Evolutionary conservation across 768 basidiomycete genomes (phyloP).

Genomic region (Asterophora parasitica): DNA sequence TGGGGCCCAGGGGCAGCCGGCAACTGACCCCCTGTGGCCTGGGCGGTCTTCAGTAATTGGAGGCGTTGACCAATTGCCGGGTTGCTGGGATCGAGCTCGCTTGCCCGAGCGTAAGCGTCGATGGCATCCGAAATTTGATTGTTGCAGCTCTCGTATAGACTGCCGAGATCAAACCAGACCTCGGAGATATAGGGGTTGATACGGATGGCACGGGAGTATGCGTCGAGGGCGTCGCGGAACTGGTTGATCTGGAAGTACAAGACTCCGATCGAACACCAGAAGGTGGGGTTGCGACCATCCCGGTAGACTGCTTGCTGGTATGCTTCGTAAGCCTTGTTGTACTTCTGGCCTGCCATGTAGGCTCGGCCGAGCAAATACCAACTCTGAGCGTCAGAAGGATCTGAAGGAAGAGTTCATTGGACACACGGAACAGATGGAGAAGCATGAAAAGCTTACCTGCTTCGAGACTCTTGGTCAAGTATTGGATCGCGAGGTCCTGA

Average conservation of each 20-base stretch:
- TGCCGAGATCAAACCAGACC: slow-evolving; percentile 97
- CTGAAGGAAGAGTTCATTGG: slow-evolving; percentile 34
- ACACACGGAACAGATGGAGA: not conserved
- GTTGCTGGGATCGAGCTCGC: slow-evolving; percentile 89
- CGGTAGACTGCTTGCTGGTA: slow-evolving; percentile 99
- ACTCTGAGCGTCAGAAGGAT: slow-evolving; percentile 92
- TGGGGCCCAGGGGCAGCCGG: slow-evolving; percentile 90
- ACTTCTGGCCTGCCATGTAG: slow-evolving; percentile 97
- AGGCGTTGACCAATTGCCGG: slow-evolving; percentile 77
- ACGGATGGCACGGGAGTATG: slow-evolving; percentile 96
- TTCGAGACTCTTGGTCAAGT: slow-evolving; percentile 92
- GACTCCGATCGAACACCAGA: slow-evolving; percentile 99
- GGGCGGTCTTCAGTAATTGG: slow-evolving; percentile 72
- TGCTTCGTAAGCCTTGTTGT: slow-evolving; percentile 99
- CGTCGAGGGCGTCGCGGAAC: slow-evolving; percentile 97
- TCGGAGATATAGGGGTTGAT: slow-evolving; percentile 97
- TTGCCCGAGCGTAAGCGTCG: slow-evolving; percentile 94
- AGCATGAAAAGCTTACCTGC: slow-evolving; percentile 56
- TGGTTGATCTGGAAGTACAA: slow-evolving; percentile 99
- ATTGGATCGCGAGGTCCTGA: slow-evolving; percentile 90
- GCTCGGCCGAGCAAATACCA: slow-evolving; percentile 99
- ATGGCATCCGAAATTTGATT: slow-evolving; percentile 99
- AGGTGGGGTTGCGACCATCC: slow-evolving; percentile 97
- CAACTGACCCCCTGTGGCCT: slow-evolving; percentile 66
- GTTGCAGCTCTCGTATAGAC: slow-evolving; percentile 96